Evolutionary conservation across 2,329 filamentous ascomycete species (phyloP).

Genomic region (Phyllosticta citribraziliensis): DNA sequence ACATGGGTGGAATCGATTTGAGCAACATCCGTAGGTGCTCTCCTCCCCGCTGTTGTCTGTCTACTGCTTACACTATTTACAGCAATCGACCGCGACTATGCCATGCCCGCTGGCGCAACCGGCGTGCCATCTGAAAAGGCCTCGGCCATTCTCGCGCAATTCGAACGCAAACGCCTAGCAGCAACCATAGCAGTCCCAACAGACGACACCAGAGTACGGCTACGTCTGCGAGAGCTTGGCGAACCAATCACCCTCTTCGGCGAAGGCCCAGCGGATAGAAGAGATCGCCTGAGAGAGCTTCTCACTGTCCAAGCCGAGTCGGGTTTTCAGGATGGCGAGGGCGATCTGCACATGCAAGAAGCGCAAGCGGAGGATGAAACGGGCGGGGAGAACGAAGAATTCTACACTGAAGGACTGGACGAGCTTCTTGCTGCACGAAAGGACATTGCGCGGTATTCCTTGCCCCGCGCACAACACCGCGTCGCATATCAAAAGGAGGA

Average conservation of each 20-base stretch:
- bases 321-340: conserved; percentile 34
- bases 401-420: conserved; percentile 76
- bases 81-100: conserved; percentile 74
- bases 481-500: conserved; percentile 71
- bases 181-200: conserved; percentile 88
- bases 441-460: conserved; percentile 71
- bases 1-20: conserved; percentile 49
- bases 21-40: conserved; percentile 51
- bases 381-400: conserved; percentile 66
- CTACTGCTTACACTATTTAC: conserved; percentile 5
- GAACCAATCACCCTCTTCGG: conserved; percentile 93
- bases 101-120: conserved; percentile 54
- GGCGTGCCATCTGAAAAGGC: conserved; percentile 72
- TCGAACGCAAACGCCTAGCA: conserved; percentile 81
- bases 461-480: conserved; percentile 71
- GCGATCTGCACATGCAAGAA: conserved; percentile 47
- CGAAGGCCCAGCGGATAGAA: conserved; percentile 73
- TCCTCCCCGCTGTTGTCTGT: background rate
- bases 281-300: conserved; percentile 76
- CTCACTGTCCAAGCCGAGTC: conserved; percentile 64
- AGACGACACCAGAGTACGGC: conserved; percentile 78
- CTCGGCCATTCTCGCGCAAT: conserved; percentile 75
- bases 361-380: conserved; percentile 29
- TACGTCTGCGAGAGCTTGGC: conserved; percentile 72
- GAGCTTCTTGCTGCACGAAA: conserved; percentile 67